These are phyloP conservation scores for Pythium pyrilobum DNA, from an alignment of 352 stramenopile genomes.

Conservation along the genomic window DNA sequence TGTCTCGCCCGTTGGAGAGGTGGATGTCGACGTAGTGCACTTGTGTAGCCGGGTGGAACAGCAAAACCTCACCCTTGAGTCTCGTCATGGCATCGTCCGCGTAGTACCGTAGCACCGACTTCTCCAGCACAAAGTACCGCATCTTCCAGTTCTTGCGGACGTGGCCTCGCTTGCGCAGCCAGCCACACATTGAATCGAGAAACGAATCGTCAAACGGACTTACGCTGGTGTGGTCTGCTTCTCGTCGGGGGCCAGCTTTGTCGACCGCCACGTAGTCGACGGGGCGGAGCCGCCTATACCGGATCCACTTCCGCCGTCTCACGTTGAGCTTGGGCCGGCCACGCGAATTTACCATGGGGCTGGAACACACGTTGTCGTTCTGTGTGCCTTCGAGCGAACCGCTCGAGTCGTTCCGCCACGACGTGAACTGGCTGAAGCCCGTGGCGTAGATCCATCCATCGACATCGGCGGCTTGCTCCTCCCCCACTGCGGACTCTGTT, in stretches of 20 bases:
- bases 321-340: constrained; percentile 42
- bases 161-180: constrained; percentile 62
- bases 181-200: constrained; percentile 66
- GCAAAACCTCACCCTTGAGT: constrained; percentile 70
- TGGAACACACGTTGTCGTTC: constrained; percentile 7
- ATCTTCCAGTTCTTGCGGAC: constrained; percentile 77
- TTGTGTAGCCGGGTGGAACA: constrained; percentile 62
- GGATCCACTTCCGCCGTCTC: constrained; percentile 61
- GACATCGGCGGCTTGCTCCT: constrained; percentile 12
- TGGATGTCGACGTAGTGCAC: constrained; percentile 73
- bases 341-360: constrained; percentile 14
- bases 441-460: constrained; percentile 67
- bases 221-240: neutral
- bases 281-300: constrained; percentile 39
- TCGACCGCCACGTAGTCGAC: neutral
- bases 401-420: constrained; percentile 6
- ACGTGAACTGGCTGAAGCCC: constrained; percentile 53
- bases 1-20: constrained; percentile 40
- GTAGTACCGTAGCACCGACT: constrained; percentile 66
- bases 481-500: neutral
- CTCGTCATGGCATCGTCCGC: constrained; percentile 39
- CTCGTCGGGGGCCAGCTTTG: neutral
- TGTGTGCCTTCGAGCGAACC: constrained; percentile 4
- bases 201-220: constrained; percentile 64
- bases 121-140: constrained; percentile 69